Percentiles rank a stretch among this genome's conserved stretches.
Evolutionary conservation across 495 filamentous ascomycete genomes (phyloP).

Genomic region (Apodospora peruviana): DNA sequence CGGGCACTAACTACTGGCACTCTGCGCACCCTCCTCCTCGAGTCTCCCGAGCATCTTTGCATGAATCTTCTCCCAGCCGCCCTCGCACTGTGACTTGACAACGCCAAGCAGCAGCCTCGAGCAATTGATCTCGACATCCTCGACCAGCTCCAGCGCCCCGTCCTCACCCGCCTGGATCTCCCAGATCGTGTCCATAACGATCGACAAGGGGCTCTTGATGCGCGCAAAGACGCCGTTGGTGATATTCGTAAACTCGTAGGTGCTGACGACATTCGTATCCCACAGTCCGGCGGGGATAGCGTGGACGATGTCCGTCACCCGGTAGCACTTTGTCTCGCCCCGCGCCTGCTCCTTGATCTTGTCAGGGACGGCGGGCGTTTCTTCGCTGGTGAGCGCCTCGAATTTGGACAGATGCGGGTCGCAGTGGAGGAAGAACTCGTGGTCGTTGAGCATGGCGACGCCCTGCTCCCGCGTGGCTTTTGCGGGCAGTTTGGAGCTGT

Average conservation of each 20-base stretch:
- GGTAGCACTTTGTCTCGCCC: slow-evolving; percentile 12
- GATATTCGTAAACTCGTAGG: slow-evolving; percentile 38
- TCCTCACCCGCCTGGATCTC: slow-evolving; percentile 20
- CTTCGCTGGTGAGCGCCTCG: slow-evolving; percentile 17
- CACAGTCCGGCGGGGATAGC: slow-evolving; percentile 36
- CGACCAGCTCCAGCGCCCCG: slow-evolving; percentile 28
- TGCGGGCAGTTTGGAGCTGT: slow-evolving; percentile 54
- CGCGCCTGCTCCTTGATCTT: slow-evolving; percentile 7
- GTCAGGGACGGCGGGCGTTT: slow-evolving; percentile 13
- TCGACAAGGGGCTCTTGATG: slow-evolving; percentile 37
- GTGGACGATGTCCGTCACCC: slow-evolving; percentile 32
- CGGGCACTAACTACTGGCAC: too few species aligned
- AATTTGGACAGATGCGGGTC: slow-evolving; percentile 38
- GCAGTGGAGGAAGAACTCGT: slow-evolving; percentile 37
- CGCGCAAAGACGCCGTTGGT: slow-evolving; percentile 37
- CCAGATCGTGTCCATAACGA: slow-evolving; percentile 45
- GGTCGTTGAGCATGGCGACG: slow-evolving; percentile 58
- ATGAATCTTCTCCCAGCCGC: slow-evolving; percentile 36
- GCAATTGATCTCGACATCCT: slow-evolving; percentile 35
- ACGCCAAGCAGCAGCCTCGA: slow-evolving; percentile 35
- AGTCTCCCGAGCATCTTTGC: slow-evolving; percentile 32
- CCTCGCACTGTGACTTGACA: slow-evolving; percentile 38
- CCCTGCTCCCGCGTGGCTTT: slow-evolving; percentile 51
- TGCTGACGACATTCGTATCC: slow-evolving; percentile 42
- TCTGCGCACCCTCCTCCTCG: slow-evolving; percentile 20